Evolutionary conservation across 176 grass and related monocot species (phyloP), one percentile per base, ranked within the genome.

Genomic region (Oryza meyeriana): DNA sequence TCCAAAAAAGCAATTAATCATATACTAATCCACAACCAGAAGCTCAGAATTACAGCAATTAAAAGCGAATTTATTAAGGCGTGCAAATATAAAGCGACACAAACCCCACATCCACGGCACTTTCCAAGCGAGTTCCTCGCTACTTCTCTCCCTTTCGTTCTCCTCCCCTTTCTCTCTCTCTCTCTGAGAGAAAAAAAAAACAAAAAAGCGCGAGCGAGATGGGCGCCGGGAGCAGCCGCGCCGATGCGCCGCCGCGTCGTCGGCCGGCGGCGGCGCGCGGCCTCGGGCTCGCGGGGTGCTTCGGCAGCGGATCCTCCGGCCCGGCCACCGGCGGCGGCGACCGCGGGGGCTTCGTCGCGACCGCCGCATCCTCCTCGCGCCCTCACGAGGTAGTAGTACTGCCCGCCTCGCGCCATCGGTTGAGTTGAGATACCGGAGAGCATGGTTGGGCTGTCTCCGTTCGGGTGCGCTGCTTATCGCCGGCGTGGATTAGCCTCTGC

Each of bases 201-300:
- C 26, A 26, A 1, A 29, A 52, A 67, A 71, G 66, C 36, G 31
- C 45, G 55, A 48, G 72, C 74, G 76, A 70, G 71, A 98, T 98
- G 95, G 95, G 95, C 20, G 89, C 88, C 58, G 95, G 88, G 40
- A 98, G 84, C 86, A 98, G 95, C 80, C 84, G 69, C 67, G 70
- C 71, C 41, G 85, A 67, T 28, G 76, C 79, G 35, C 76, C 92
- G 65, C 26, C 71, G 36, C 81, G 78, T 28, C 86, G 86, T 83
- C 83, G 88, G 70, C 62, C 57, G 72, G 86, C 44, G 44, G 34
- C 77, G 74, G 28, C 85, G 86, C 48, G 85, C 85, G 88, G 66
- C 61, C 63, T 73, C 48, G 25, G 78, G 34, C 66, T 87, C 45
- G 90, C 52, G 59, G 87, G 83, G 74, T 93, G 91, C 81, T 85